Conservation (phyloP, 768 basidiomycete species). For the Auricularia heimuer region DNA sequence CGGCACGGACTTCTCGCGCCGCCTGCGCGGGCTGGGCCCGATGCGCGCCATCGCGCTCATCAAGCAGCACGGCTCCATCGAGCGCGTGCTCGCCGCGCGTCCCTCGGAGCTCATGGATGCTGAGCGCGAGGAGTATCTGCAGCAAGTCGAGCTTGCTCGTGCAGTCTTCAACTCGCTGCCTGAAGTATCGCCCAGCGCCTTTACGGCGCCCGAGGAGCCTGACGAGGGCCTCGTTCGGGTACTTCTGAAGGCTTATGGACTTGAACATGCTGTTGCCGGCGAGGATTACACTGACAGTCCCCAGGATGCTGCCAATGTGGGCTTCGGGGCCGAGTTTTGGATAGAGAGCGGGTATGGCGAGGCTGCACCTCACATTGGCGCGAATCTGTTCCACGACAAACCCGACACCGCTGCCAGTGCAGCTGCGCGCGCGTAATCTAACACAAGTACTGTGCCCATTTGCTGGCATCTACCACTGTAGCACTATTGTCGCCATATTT, state of each 20-base stretch:
- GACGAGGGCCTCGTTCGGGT: slow-evolving; percentile 35
- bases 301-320: not conserved
- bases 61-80: slow-evolving; percentile 59
- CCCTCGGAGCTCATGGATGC: slow-evolving; percentile 39
- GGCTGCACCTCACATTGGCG: not conserved
- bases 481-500: not conserved
- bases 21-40: slow-evolving; percentile 78
- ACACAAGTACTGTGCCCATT: too few species aligned
- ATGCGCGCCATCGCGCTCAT: slow-evolving; percentile 68
- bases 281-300: not conserved
- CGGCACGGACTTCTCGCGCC: slow-evolving; percentile 84
- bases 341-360: not conserved
- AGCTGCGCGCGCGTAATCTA: too few species aligned
- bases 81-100: slow-evolving; percentile 47
- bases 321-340: not conserved
- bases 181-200: slow-evolving; percentile 37
- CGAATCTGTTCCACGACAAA: slow-evolving; percentile 41
- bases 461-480: not conserved
- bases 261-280: slow-evolving; percentile 27
- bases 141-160: slow-evolving; percentile 53
- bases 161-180: slow-evolving; percentile 58
- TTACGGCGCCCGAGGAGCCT: slow-evolving; percentile 19
- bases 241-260: slow-evolving; percentile 40
- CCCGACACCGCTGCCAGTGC: slow-evolving; percentile 22
- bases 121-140: slow-evolving; percentile 43